phyloP scores from a whole-genome alignment of 805 yeast genomes.

The Pichia pseudocactophila region DNA sequence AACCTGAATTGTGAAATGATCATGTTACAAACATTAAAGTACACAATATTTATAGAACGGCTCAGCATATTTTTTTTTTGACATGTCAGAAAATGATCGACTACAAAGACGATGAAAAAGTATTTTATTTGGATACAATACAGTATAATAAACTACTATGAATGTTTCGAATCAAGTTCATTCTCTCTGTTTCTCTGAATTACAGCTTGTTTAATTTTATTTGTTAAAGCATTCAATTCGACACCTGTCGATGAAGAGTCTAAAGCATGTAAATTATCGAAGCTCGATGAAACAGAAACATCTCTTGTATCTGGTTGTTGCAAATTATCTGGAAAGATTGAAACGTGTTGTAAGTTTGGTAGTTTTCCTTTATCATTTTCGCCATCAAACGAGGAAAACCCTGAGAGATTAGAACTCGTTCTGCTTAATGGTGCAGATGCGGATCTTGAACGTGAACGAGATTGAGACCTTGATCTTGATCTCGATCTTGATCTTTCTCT shows the following conservation, averaged over 20 bases:
- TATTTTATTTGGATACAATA: no score
- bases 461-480: conserved; percentile 10
- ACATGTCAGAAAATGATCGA: no score
- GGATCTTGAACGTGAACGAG: conserved; percentile 9
- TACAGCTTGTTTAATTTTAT: conserved; percentile 20
- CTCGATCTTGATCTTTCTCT: conserved; percentile 16
- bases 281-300: conserved; percentile 3
- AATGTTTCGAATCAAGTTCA: background rate
- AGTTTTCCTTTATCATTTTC: conserved; percentile 11
- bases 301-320: conserved; percentile 17
- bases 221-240: conserved; percentile 6
- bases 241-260: conserved; percentile 4
- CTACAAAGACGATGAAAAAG: no score
- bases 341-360: conserved; percentile 26
- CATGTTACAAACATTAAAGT: no score
- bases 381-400: conserved; percentile 19
- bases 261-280: background rate
- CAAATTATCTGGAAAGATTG: conserved; percentile 27
- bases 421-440: conserved; percentile 10
- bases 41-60: no score
- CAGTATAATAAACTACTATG: background rate
- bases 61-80: no score
- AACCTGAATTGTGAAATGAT: no score
- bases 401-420: conserved; percentile 21
- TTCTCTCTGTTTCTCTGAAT: conserved; percentile 18